Base-by-base conservation (phyloP, 2,329 filamentous ascomycete genomes). In the Malbranchea zuffiana region DNA sequence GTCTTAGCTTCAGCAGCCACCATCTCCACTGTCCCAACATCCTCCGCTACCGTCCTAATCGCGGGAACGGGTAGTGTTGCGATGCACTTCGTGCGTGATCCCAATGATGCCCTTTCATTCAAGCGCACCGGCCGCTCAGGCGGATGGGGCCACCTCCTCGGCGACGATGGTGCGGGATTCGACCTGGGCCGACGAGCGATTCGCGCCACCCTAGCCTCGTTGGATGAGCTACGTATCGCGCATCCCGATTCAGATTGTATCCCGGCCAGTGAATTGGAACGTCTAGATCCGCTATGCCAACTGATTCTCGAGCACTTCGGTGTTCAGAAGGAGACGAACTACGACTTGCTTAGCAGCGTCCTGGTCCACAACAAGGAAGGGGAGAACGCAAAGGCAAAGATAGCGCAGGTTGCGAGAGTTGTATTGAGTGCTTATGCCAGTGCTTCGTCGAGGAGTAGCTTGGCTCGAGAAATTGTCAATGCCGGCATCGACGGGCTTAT, bases 131-230 rank as follows among this genome's bases (percentile, higher is more conserved):
- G 51, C n/a, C 53, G 63, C 2, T 50, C 53, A 3, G 64, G 64
- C 2, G 64, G 64, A 7, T 67, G 64, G 64, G 63, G 64, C 3
- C 50, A 59, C 37, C 46, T 65, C 4, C 48, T 67, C 2, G 62
- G 64, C 1, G 65, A 68, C 33, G 61, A 67, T 24, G 64, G 64
- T 0, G 56, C 55, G 1, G 64, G 61, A 2, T 66, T 57, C 42
- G 52, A 55, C 1, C 60, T 66, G 10, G 63, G 63, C 1, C 44
- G 56, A 18, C 49, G 55, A 33, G 61, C 54, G 0, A 46, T 63
- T 8, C 53, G 57, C 8, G 40, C 47, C 3, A 51, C 60, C 0
- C 42, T 66, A n/a, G 41, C 41, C 2, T 39, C 44, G 3, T 41
- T 55, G 6, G 60, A 65, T 35, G 38, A 50, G 2, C 39, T 47